phyloP scores from a whole-genome alignment of 805 yeast genomes.

The Candida khao-thaluensis region DNA sequence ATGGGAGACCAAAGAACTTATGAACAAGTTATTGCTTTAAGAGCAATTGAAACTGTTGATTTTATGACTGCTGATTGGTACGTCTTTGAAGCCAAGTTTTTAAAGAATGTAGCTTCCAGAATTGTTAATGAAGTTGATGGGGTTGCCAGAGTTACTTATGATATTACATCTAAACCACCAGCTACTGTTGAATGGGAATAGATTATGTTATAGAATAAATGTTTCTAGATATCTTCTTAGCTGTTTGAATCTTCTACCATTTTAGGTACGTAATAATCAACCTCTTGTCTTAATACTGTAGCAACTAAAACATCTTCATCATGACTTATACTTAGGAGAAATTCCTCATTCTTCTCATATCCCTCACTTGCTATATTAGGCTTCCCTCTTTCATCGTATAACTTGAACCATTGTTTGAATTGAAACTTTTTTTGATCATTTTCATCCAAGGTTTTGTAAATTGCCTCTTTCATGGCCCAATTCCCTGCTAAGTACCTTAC shows the following conservation, averaged over 20 bases:
- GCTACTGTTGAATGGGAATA: conserved; percentile 99
- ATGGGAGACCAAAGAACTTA: conserved; percentile 99
- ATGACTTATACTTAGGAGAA: conserved; percentile 59
- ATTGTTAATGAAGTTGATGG: conserved; percentile 98
- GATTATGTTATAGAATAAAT: conserved; percentile 8
- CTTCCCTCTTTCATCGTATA: conserved; percentile 37
- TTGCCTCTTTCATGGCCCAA: conserved; percentile 79
- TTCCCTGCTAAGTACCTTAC: conserved; percentile 47
- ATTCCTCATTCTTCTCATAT: conserved; percentile 42
- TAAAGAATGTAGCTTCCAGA: conserved; percentile 90
- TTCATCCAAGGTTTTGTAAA: conserved; percentile 56
- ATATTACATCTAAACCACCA: conserved; percentile 98
- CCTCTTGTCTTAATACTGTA: conserved; percentile 47
- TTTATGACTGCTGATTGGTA: conserved; percentile 99
- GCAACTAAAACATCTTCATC: conserved; percentile 62
- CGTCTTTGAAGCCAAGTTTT: conserved; percentile 86
- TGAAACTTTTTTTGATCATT: conserved; percentile 50
- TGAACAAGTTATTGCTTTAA: conserved; percentile 97
- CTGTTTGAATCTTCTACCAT: too few species aligned
- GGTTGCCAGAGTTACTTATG: conserved; percentile 98
- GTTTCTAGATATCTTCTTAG: too few species aligned
- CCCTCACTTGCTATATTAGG: conserved; percentile 40
- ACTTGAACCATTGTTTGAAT: conserved; percentile 62
- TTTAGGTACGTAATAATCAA: too few species aligned
- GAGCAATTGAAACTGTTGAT: conserved; percentile 97